Evolutionary conservation across 805 yeast genomes (phyloP), one percentile per base, ranked within the genome.

Genomic region (Vanderwaltozyma verrucispora): DNA sequence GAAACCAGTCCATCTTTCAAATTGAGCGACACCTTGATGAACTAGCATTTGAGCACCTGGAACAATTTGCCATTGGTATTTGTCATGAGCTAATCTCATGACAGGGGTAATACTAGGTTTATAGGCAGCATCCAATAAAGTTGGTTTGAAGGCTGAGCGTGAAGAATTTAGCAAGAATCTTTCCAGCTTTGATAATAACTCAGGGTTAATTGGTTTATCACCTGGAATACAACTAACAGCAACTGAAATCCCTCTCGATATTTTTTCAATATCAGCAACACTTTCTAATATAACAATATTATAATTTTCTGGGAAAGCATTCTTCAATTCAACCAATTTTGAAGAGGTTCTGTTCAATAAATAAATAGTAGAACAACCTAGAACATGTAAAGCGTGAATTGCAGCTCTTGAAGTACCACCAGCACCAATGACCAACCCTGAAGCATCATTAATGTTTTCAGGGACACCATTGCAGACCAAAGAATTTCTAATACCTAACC

Each of bases 331-430:
- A 16, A 57, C 54, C 36, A 86, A 65, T 53, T 85, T 85, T 8
- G 78, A 63, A 1, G 64, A 56, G 2, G 95, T 86, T 58, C 97
- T 76, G 65, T 88, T 89, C 41, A 84, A 56, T 67, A 89, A 67
- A 64, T 77, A 86, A 42, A 89, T 83, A 48, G 68, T 75, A 17
- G 63, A 49, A 59, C 94, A 85, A 2, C 96, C 96, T 66, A 89
- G 63, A 43, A 74, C 53, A 53, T 76, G 73, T 46, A 92, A 68
- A 1, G 98, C 96, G 58, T 74, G 87, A 13, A 84, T 75, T 0
- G 96, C 97, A 30, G 98, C 96, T 52, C 96, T 73, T 1, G 96
- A 79, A 19, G 99, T 88, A 31, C 99, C 99, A 30, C 99, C 99
- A 16, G 95, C 96, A 36, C 99, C 99, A 46, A 92, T 68, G 32